Conservation (phyloP, 2,329 filamentous ascomycete species). For the Epicoccum sorghinum region DNA sequence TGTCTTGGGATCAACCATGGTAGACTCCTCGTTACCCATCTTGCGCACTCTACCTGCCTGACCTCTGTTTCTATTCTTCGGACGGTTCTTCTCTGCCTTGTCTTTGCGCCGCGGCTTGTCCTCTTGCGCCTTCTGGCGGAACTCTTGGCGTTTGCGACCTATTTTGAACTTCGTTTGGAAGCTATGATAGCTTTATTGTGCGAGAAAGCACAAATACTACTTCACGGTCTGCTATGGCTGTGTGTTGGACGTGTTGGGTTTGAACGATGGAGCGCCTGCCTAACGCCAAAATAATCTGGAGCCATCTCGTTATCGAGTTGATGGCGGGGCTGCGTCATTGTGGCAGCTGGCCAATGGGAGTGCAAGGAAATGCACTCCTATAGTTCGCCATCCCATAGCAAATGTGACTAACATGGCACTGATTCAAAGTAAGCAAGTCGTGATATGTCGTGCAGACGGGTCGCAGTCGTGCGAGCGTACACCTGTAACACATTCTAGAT, state of each 20-base stretch:
- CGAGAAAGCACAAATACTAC: not conserved
- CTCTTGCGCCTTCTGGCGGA: constrained; percentile 49
- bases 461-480: not conserved
- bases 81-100: constrained; percentile 21
- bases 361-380: constrained; percentile 4
- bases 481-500: not conserved
- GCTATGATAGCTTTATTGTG: not conserved
- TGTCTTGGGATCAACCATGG: constrained; percentile 70
- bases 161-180: constrained; percentile 44
- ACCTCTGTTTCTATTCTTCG: constrained; percentile 26
- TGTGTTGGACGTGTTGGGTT: not conserved
- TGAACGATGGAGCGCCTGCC: constrained; percentile 1
- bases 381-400: too few relatives aligned
- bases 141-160: constrained; percentile 58
- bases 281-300: constrained; percentile 4
- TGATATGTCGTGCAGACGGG: not conserved
- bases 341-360: constrained; percentile 12
- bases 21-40: constrained; percentile 88
- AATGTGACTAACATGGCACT: not conserved
- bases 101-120: constrained; percentile 38
- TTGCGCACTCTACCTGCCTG: constrained; percentile 49
- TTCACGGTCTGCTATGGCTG: not conserved
- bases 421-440: not conserved
- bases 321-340: constrained; percentile 16
- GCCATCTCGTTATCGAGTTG: not conserved